These are phyloP conservation scores for Symbiodinium natans DNA, from an alignment of 73 alveolate genomes.

Conservation along the genomic window DNA sequence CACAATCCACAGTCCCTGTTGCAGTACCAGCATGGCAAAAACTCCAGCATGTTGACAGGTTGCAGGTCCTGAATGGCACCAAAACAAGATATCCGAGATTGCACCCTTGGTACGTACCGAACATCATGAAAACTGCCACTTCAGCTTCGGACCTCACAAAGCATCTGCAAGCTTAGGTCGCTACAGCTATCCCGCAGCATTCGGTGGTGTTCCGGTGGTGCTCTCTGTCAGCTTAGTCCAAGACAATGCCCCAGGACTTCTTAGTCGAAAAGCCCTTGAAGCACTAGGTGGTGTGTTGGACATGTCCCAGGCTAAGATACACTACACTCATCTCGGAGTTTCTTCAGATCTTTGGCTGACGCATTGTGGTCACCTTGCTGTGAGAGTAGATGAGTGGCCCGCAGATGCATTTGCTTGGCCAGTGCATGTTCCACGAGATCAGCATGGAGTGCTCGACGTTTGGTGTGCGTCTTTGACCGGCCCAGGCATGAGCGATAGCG, in stretches of 20 bases:
- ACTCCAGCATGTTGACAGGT: conserved; percentile 4
- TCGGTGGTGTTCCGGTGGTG: not conserved
- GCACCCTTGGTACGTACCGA: not conserved
- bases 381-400: conserved; percentile 48
- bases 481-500: too few relatives aligned
- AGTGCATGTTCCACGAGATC: not conserved
- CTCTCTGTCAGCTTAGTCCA: not conserved
- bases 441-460: too few relatives aligned
- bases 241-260: not conserved
- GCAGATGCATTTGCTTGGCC: not conserved
- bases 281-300: not conserved
- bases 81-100: not conserved
- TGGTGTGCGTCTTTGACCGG: too few relatives aligned
- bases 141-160: conserved; percentile 3
- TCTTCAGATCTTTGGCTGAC: not conserved
- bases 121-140: not conserved
- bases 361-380: conserved; percentile 31
- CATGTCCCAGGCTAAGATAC: not conserved
- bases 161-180: not conserved
- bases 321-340: not conserved
- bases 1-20: not conserved
- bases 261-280: not conserved
- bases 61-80: conserved; percentile 23
- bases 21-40: not conserved
- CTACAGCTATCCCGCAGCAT: not conserved